A percentile compares a stretch with the other conserved stretches of the same genome.
These are phyloP conservation scores for Bullera alba DNA, from an alignment of 768 basidiomycete genomes.

Conservation along the genomic window DNA sequence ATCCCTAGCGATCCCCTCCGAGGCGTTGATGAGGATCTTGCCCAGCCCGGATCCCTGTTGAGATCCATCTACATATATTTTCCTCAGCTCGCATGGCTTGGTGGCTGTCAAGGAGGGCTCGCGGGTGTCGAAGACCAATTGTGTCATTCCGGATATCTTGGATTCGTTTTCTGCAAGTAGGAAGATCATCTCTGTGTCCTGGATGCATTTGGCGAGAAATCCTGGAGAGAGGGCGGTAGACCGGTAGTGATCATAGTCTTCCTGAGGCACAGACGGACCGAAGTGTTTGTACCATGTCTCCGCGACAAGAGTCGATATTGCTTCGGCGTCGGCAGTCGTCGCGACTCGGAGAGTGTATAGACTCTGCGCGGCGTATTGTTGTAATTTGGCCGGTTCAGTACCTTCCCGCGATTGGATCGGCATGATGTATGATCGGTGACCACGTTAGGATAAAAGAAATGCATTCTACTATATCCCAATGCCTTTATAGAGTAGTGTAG, in stretches of 20 bases:
- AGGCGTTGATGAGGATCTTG: slow-evolving; percentile 3
- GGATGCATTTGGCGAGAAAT: slow-evolving; percentile 10
- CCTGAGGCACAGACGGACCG: slow-evolving; percentile 17
- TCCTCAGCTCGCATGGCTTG: slow-evolving; percentile 8
- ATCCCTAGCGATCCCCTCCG: slow-evolving; percentile 6
- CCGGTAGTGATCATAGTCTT: slow-evolving; percentile 21
- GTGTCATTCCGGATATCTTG: slow-evolving; percentile 11
- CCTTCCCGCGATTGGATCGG: too few relatives aligned
- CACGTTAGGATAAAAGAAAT: too few relatives aligned
- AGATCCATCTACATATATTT: slow-evolving; percentile 12
- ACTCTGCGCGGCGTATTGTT: too few relatives aligned
- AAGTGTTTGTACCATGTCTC: slow-evolving; percentile 27
- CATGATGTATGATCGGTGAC: too few relatives aligned
- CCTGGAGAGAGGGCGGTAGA: slow-evolving; percentile 8
- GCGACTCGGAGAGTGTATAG: slow-evolving; percentile 15
- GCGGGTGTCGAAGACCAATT: slow-evolving; percentile 8
- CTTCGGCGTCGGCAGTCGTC: slow-evolving; percentile 7
- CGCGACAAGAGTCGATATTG: slow-evolving; percentile 15
- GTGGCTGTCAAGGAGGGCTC: slow-evolving; percentile 6
- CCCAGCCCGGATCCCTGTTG: slow-evolving; percentile 14
- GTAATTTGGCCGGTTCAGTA: too few relatives aligned
- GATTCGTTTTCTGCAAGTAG: slow-evolving; percentile 6
- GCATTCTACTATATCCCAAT: too few relatives aligned
- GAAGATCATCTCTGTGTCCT: slow-evolving; percentile 5
- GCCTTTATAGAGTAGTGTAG: too few relatives aligned